Conservation (phyloP, 1,139 yeast genomes). For the Hemisphaericaspora lyxosophila region DNA sequence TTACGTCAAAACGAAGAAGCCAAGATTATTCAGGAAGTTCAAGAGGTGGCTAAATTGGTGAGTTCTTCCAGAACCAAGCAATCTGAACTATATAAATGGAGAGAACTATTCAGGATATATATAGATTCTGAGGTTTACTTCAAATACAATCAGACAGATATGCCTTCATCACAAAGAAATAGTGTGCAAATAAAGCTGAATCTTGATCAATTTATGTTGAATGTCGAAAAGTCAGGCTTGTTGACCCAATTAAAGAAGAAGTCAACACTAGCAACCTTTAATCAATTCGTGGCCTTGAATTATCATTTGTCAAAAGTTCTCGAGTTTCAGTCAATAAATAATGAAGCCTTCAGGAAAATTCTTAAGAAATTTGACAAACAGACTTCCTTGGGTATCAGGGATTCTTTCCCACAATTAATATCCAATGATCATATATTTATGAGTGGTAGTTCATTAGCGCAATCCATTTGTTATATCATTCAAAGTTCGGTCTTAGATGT, state of each 20-base stretch:
- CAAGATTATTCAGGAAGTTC: conserved; percentile 44
- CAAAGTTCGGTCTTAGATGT: conserved; percentile 54
- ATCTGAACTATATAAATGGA: conserved; percentile 68
- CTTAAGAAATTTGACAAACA: conserved; percentile 74
- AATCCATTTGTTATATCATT: conserved; percentile 55
- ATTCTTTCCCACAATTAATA: conserved; percentile 47
- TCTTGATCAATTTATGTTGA: conserved; percentile 42
- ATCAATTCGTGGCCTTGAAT: conserved; percentile 54
- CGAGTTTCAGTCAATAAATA: conserved; percentile 62
- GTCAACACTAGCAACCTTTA: conserved; percentile 46
- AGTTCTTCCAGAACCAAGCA: conserved; percentile 23
- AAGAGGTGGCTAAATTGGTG: conserved; percentile 35
- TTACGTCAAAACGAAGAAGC: conserved; percentile 47
- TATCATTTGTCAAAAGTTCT: conserved; percentile 55
- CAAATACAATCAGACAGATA: conserved; percentile 48
- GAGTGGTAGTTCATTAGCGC: conserved; percentile 52
- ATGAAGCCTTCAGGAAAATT: conserved; percentile 64
- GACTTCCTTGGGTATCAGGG: conserved; percentile 55
- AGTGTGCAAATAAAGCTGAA: conserved; percentile 40
- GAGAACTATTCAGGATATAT: conserved; percentile 63
- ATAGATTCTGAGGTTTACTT: conserved; percentile 68
- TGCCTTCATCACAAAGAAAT: conserved; percentile 40
- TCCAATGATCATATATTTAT: conserved; percentile 47
- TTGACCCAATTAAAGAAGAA: conserved; percentile 48
- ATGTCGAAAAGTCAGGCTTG: conserved; percentile 43